A percentile compares a stretch with the other conserved stretches of the same genome.
These are phyloP conservation scores for Tulasnella sp. DNA, from an alignment of 768 basidiomycete genomes.

Conservation along the genomic window DNA sequence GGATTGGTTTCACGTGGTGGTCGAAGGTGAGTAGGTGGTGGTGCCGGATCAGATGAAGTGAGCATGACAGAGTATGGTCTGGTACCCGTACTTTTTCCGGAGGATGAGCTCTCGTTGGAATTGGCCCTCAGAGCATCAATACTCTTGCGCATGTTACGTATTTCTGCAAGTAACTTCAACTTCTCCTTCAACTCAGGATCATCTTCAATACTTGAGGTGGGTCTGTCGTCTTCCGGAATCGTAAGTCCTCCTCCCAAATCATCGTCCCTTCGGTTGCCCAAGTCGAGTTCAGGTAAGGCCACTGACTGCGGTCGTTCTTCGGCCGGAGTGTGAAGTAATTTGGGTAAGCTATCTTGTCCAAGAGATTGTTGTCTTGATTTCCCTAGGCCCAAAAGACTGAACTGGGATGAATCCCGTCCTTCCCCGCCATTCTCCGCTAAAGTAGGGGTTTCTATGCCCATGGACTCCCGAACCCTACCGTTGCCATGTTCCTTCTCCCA, in stretches of 20 bases:
- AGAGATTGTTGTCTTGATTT: neutral
- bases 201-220: constrained; percentile 1
- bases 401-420: neutral
- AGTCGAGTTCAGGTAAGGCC: constrained; percentile 5
- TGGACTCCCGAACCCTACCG: constrained; percentile 21
- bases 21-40: constrained; percentile 36
- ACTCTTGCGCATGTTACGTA: constrained; percentile 22
- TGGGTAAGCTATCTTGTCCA: constrained; percentile 3
- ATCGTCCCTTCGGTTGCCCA: constrained; percentile 1
- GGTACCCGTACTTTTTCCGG: neutral
- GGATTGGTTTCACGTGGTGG: constrained; percentile 59
- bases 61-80: neutral
- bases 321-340: neutral
- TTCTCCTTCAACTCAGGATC: constrained; percentile 20
- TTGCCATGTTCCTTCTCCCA: constrained; percentile 83
- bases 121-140: constrained; percentile 20
- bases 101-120: neutral
- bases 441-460: no score
- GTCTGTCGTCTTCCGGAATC: neutral
- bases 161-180: constrained; percentile 25
- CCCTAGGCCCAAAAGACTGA: no score
- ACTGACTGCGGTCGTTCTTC: neutral
- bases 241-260: neutral
- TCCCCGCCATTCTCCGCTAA: no score
- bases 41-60: neutral